Evolutionary conservation across 1,139 yeast genomes (phyloP), one percentile per base, ranked within the genome.

Genomic region (Kodamaea ohmeri): DNA sequence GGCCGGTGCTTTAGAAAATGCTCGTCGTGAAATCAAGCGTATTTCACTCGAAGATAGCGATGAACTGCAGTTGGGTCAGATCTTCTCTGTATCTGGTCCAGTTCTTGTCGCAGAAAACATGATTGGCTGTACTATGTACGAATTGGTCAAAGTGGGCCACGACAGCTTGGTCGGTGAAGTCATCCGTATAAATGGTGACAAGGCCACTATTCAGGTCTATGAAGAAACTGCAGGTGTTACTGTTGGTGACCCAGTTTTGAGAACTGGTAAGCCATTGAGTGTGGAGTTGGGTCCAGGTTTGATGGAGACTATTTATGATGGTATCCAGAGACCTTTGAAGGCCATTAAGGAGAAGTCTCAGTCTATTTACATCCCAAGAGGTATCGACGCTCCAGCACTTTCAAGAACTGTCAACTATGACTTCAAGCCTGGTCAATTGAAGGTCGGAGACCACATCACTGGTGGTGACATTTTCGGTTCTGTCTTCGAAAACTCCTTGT

Each of bases 51-150:
- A 31, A 9, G 89, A 85, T 57, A 72, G 69, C 36, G 74, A 70
- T 30, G 96, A 88, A 64, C 73, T 83, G 40, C 87, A 83, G 51
- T 87, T 86, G 64, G 96, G 96, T 46, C 81, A 75, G 52, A 85
- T 92, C 55, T 89, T 80, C 70, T 87, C 97, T 16, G 97, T 92
- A 39, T 89, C 97, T 16, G 97, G 97, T 55, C 97, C 98, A 13
- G 98, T 92, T 56, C 85, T 92, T 38, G 83, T 94, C 38, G 98
- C 98, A 35, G 98, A 92, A 67, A 85, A 92, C 70, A 88, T 92
- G 97, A 84, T 88, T 68, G 98, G 98, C 48, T 87, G 97, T 78
- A 96, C 97, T 55, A 92, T 92, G 99, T 89, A 92, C 76, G 99
- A 92, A 65, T 77, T 92, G 66, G 92, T 92, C 56, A 89, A 84